phyloP scores from a whole-genome alignment of 1,139 yeast species.

The Komagataea norvegica region DNA sequence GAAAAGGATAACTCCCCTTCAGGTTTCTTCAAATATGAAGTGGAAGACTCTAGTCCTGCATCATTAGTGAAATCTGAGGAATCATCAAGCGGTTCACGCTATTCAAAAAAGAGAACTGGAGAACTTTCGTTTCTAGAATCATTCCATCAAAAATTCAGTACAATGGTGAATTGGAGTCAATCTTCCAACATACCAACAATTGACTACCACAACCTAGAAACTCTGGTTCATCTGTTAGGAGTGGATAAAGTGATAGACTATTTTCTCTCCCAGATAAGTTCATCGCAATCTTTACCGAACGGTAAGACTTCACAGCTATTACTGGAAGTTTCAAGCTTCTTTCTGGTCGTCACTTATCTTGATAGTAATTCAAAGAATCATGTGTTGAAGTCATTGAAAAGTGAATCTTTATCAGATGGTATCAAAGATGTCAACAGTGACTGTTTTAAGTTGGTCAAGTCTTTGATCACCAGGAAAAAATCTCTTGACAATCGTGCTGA shows the following conservation, averaged over 20 bases:
- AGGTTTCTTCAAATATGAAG: conserved; percentile 6
- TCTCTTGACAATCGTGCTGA: not conserved
- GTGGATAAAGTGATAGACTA: conserved; percentile 17
- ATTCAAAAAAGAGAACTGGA: not conserved
- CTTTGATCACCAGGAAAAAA: conserved; percentile 11
- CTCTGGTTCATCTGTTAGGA: conserved; percentile 17
- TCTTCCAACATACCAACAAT: conserved; percentile 17
- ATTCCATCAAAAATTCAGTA: conserved; percentile 19
- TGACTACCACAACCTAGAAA: conserved; percentile 17
- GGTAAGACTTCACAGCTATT: conserved; percentile 15
- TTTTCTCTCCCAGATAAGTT: conserved; percentile 17
- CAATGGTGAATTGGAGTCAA: conserved; percentile 23
- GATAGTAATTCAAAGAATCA: conserved; percentile 8
- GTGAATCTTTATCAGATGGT: conserved; percentile 3
- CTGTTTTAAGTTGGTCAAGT: conserved; percentile 7
- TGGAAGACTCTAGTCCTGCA: not conserved
- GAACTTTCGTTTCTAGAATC: conserved; percentile 14
- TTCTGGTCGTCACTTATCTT: conserved; percentile 14
- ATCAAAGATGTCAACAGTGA: conserved; percentile 3
- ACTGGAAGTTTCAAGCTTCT: conserved; percentile 19
- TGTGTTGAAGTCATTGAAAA: conserved; percentile 13
- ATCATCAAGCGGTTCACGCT: conserved; percentile 1
- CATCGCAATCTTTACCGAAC: conserved; percentile 12
- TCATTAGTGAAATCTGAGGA: not conserved
- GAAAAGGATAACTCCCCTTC: conserved; percentile 4